phyloP scores from a whole-genome alignment of 495 filamentous ascomycete species.

The Aspergillus ostianus region DNA sequence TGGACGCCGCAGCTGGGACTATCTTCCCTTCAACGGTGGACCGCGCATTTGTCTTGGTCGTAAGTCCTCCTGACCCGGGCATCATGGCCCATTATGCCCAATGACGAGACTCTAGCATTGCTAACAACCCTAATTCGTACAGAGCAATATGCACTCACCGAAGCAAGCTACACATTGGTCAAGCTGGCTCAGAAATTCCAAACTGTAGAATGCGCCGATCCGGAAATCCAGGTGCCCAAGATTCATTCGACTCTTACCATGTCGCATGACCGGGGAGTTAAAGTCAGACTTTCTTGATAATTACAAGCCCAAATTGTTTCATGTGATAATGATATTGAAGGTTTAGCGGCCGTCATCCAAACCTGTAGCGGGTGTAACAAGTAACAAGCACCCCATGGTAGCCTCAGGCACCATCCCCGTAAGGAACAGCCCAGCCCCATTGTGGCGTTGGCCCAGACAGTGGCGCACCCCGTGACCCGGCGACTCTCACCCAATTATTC shows the following conservation, averaged over 20 bases:
- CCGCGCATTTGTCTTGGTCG: constrained; percentile 88
- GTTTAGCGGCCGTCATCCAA: too few species aligned
- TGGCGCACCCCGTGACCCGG: background rate
- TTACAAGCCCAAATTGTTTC: background rate
- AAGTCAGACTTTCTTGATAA: constrained; percentile 29
- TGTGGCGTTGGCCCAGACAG: background rate
- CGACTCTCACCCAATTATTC: constrained; percentile 3
- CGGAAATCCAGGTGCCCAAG: constrained; percentile 26
- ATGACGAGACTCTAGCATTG: background rate
- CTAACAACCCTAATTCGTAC: background rate
- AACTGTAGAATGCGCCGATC: constrained; percentile 38
- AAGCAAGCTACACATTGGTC: constrained; percentile 73
- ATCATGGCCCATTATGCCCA: background rate
- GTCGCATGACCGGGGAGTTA: constrained; percentile 40
- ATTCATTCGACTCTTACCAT: constrained; percentile 38
- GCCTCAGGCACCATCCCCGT: too few species aligned
- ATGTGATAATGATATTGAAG: background rate
- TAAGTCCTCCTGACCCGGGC: constrained; percentile 49
- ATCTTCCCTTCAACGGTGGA: constrained; percentile 78
- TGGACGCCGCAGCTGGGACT: constrained; percentile 59
- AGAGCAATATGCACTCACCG: constrained; percentile 76
- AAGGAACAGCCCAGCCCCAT: background rate
- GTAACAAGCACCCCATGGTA: too few species aligned
- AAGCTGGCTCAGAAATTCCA: constrained; percentile 70
- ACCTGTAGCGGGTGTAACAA: too few species aligned